Evolutionary conservation across 164 flowering plant genomes (phyloP).

Genomic region (Taxillus chinensis): DNA sequence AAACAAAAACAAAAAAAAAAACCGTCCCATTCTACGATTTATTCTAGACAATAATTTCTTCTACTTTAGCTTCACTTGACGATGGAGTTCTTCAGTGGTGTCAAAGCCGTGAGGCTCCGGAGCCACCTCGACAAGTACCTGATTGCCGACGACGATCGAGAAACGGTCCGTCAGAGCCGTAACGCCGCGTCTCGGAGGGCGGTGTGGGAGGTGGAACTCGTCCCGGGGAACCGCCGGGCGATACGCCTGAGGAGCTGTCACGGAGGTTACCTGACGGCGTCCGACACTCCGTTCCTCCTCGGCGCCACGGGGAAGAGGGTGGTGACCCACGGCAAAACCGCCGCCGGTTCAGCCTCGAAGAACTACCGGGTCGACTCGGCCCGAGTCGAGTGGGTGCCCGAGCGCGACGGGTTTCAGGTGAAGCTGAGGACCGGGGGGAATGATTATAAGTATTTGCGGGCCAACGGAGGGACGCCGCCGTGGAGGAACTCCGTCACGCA

Average conservation of each 20-base stretch:
- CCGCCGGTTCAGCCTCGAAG: background rate
- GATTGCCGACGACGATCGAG: conserved; percentile 43
- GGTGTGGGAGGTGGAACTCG: conserved; percentile 40
- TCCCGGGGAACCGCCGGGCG: conserved; percentile 8
- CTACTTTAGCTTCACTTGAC: background rate
- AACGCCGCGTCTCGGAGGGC: conserved; percentile 20
- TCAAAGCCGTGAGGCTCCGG: conserved; percentile 39
- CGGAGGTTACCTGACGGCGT: conserved; percentile 45
- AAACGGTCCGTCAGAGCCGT: conserved; percentile 48
- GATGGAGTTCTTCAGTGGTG: conserved; percentile 44
- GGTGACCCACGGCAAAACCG: conserved; percentile 18
- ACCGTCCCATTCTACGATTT: too few relatives aligned
- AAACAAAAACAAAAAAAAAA: too few relatives aligned
- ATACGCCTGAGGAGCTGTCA: conserved; percentile 43
- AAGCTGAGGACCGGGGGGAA: conserved; percentile 36
- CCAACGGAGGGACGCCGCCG: conserved; percentile 68
- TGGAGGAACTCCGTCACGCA: conserved; percentile 74
- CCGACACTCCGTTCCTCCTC: conserved; percentile 35
- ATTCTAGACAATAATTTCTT: too few relatives aligned
- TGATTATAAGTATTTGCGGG: conserved; percentile 33
- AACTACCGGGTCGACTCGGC: conserved; percentile 2
- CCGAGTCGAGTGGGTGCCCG: conserved; percentile 50
- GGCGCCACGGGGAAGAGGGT: conserved; percentile 58
- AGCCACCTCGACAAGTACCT: conserved; percentile 65
- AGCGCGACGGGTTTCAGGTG: conserved; percentile 62